Percentiles rank a stretch among this genome's conserved stretches.
Conservation (phyloP, 148 eudicot species). For the Simmondsia chinensis region DNA sequence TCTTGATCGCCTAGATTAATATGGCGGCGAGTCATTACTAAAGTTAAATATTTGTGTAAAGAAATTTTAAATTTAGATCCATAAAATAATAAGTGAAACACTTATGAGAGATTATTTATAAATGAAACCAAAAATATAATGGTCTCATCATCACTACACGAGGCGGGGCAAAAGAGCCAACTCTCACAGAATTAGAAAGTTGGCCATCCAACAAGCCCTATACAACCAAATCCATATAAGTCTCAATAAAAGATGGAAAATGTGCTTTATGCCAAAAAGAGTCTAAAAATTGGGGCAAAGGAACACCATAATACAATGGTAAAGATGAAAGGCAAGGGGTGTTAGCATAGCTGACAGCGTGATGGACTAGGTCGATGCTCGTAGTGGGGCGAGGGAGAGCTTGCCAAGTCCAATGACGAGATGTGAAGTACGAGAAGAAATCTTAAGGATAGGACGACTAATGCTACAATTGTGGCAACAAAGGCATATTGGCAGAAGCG, state of each 20-base stretch:
- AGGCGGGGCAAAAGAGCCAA: neutral
- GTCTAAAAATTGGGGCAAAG: too few species aligned
- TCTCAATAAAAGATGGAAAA: neutral
- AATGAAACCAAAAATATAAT: neutral
- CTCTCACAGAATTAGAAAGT: neutral
- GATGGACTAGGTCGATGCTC: neutral
- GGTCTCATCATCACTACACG: neutral
- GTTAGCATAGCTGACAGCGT: neutral
- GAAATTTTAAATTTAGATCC: constrained; percentile 1
- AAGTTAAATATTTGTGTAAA: neutral
- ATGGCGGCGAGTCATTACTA: neutral
- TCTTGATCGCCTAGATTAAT: neutral
- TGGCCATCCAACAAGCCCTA: constrained; percentile 1
- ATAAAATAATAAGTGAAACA: neutral
- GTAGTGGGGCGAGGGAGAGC: too few species aligned
- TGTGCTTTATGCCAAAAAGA: neutral
- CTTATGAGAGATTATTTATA: neutral
- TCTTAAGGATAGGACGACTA: too few species aligned
- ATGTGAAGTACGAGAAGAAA: too few species aligned
- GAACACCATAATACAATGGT: too few species aligned
- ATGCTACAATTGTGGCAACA: too few species aligned
- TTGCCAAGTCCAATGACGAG: too few species aligned
- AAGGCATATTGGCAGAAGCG: neutral
- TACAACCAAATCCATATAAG: neutral
- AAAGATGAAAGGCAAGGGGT: neutral